These are phyloP conservation scores for Leccinum ochraceum DNA, from an alignment of 768 basidiomycete species.

Conservation along the genomic window DNA sequence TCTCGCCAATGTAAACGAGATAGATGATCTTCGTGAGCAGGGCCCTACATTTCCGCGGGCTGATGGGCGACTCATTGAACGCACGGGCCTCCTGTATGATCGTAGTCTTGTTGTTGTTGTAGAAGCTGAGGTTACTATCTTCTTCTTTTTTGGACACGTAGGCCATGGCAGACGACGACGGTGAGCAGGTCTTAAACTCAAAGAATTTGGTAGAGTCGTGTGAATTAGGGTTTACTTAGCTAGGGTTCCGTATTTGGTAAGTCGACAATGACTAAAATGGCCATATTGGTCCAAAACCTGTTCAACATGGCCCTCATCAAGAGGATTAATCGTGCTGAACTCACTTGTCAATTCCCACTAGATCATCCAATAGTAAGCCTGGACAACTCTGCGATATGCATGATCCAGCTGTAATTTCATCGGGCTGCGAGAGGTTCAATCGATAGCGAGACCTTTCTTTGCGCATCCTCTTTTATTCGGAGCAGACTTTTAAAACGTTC, in stretches of 20 bases:
- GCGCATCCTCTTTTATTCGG: no score
- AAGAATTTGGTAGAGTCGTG: neutral
- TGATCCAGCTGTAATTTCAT: no score
- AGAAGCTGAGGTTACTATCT: constrained; percentile 87
- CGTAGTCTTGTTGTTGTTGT: constrained; percentile 96
- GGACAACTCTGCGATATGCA: no score
- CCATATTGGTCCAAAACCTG: no score
- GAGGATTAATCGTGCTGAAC: no score
- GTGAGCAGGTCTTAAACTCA: constrained; percentile 15
- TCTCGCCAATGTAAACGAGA: constrained; percentile 95
- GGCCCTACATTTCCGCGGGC: constrained; percentile 94
- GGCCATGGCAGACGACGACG: constrained; percentile 52
- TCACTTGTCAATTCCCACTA: no score
- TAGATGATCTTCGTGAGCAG: constrained; percentile 96
- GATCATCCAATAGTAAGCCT: no score
- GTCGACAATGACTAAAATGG: no score
- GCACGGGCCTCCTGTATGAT: constrained; percentile 98
- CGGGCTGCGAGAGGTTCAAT: no score
- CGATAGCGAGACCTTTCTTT: no score
- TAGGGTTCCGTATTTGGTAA: neutral
- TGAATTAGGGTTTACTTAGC: neutral
- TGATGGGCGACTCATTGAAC: constrained; percentile 99
- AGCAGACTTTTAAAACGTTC: no score
- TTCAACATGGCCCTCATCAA: no score
- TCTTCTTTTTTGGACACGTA: constrained; percentile 96